phyloP scores from a whole-genome alignment of 192 early-diverging fungal genomes.

The Entomortierella parvispora region DNA sequence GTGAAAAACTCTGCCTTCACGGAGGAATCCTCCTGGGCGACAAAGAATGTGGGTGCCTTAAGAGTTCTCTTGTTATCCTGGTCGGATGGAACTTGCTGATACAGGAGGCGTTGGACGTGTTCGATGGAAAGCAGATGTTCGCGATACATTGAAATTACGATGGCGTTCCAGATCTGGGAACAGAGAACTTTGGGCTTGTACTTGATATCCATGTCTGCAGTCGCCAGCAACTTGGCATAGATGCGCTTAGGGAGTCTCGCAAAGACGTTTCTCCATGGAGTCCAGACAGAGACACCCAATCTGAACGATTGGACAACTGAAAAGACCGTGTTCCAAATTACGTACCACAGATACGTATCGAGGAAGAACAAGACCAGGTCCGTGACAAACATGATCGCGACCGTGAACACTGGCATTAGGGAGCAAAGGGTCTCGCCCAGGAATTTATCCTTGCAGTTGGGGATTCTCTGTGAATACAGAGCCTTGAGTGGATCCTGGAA shows the following conservation, averaged over 20 bases:
- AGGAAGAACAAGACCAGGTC: constrained; percentile 83
- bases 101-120: constrained; percentile 78
- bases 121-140: constrained; percentile 82
- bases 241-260: constrained; percentile 82
- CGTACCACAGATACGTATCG: constrained; percentile 90
- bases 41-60: constrained; percentile 81
- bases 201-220: constrained; percentile 77
- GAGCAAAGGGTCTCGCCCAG: constrained; percentile 67
- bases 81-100: constrained; percentile 68
- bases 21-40: constrained; percentile 77
- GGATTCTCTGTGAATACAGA: constrained; percentile 56
- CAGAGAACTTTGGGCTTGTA: constrained; percentile 83
- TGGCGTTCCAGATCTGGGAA: constrained; percentile 87
- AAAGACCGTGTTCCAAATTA: constrained; percentile 85
- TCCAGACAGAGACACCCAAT: constrained; percentile 84
- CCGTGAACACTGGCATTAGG: constrained; percentile 75
- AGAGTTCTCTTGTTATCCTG: constrained; percentile 70
- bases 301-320: constrained; percentile 81
- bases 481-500: constrained; percentile 81
- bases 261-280: constrained; percentile 85
- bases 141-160: constrained; percentile 87
- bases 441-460: constrained; percentile 69
- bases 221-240: constrained; percentile 78
- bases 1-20: constrained; percentile 79
- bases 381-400: constrained; percentile 78